phyloP scores from a whole-genome alignment of 2,329 filamentous ascomycete genomes.

The Colletotrichum phormii region DNA sequence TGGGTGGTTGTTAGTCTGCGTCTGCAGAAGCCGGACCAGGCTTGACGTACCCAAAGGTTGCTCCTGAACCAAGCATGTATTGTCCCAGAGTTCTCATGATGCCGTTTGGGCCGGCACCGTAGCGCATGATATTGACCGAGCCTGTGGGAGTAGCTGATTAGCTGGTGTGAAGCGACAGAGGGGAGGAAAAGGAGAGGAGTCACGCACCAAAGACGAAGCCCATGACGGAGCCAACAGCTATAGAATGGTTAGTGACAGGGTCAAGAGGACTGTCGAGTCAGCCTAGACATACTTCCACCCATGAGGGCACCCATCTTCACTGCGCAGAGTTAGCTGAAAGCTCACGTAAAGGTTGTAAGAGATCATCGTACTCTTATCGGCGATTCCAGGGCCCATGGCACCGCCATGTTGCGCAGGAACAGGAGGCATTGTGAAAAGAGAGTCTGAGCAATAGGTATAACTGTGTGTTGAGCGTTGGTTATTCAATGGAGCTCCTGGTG shows the following conservation, averaged over 20 bases:
- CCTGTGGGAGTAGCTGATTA: constrained; percentile 60
- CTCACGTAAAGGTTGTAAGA: background rate
- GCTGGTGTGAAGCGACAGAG: constrained; percentile 2
- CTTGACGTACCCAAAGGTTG: constrained; percentile 86
- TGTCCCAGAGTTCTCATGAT: constrained; percentile 95
- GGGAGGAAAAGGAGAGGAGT: constrained; percentile 1
- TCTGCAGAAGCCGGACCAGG: background rate
- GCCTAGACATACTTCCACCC: constrained; percentile 84
- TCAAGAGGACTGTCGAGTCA: background rate
- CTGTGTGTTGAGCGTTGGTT: background rate
- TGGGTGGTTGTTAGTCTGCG: constrained; percentile 43
- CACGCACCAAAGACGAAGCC: constrained; percentile 93
- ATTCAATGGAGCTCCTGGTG: background rate
- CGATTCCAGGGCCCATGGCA: constrained; percentile 60
- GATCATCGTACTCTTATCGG: constrained; percentile 63
- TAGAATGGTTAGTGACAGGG: constrained; percentile 45
- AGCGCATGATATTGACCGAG: constrained; percentile 94
- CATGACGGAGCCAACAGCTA: constrained; percentile 95
- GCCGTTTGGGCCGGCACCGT: constrained; percentile 91
- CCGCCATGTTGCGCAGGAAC: constrained; percentile 51
- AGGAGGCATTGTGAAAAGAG: constrained; percentile 51
- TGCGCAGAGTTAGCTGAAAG: constrained; percentile 52
- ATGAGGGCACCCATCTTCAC: constrained; percentile 99
- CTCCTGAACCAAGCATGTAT: constrained; percentile 95
- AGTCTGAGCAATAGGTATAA: background rate